phyloP scores from a whole-genome alignment of 352 stramenopile genomes.

The Phytophthora rubi region DNA sequence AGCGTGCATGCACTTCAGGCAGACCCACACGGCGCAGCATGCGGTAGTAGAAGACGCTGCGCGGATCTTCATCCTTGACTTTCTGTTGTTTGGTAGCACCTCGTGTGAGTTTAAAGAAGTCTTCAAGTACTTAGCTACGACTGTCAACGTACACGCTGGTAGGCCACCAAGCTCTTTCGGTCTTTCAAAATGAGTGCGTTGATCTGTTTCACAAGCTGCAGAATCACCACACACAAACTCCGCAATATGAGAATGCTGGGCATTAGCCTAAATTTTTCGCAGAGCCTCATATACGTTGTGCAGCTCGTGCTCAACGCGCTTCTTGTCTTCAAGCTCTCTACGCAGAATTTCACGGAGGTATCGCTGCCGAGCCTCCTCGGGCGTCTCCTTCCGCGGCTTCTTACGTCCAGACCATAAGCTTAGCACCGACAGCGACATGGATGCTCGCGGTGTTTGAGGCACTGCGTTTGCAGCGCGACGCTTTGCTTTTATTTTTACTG shows the following conservation, averaged over 20 bases:
- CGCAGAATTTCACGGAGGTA: slow-evolving; percentile 51
- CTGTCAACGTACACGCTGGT: slow-evolving; percentile 48
- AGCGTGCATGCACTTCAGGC: slow-evolving; percentile 74
- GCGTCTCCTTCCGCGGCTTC: slow-evolving; percentile 40
- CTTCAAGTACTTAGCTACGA: not conserved
- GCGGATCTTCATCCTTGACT: slow-evolving; percentile 69
- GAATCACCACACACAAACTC: not conserved
- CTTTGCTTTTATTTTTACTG: not conserved
- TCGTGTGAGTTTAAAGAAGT: not conserved
- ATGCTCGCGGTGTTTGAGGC: not conserved
- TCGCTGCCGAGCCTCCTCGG: slow-evolving; percentile 45
- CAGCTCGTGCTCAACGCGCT: slow-evolving; percentile 48
- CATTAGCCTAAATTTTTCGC: not conserved
- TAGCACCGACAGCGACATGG: slow-evolving; percentile 8
- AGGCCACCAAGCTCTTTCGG: slow-evolving; percentile 50
- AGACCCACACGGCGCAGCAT: slow-evolving; percentile 79
- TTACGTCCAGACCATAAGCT: slow-evolving; percentile 25
- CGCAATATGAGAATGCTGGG: not conserved
- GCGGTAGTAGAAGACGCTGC: slow-evolving; percentile 76
- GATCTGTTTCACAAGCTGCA: slow-evolving; percentile 76
- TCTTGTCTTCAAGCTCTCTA: slow-evolving; percentile 46
- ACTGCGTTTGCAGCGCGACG: not conserved
- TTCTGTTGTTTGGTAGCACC: slow-evolving; percentile 35
- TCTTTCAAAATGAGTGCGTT: slow-evolving; percentile 70
- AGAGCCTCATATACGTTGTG: slow-evolving; percentile 36